Evolutionary conservation across 768 basidiomycete species (phyloP).

Genomic region (Astraeus odoratus): DNA sequence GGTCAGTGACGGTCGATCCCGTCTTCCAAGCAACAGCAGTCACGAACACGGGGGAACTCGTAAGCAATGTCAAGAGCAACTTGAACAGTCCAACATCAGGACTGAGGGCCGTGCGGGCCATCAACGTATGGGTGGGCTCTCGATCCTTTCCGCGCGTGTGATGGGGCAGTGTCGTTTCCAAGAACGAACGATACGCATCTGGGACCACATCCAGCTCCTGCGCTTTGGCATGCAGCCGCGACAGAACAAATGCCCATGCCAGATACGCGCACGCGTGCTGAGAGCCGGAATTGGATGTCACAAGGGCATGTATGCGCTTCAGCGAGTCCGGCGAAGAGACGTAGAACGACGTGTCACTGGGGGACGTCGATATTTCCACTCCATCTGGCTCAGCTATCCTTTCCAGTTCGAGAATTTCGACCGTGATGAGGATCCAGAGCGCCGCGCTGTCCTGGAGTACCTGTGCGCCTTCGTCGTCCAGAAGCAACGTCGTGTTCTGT

Average conservation of each 20-base stretch:
- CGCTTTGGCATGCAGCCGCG: constrained; percentile 46
- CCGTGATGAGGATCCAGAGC: constrained; percentile 70
- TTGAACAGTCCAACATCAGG: constrained; percentile 56
- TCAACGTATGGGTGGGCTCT: constrained; percentile 48
- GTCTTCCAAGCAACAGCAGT: constrained; percentile 63
- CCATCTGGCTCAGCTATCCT: constrained; percentile 45
- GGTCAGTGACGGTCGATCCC: constrained; percentile 62
- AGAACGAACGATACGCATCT: constrained; percentile 46
- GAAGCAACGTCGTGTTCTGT: constrained; percentile 51
- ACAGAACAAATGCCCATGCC: constrained; percentile 81
- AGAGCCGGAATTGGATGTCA: constrained; percentile 50
- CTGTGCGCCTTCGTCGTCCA: constrained; percentile 69
- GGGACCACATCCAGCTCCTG: constrained; percentile 46
- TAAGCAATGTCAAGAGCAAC: constrained; percentile 51
- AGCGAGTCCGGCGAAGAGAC: constrained; percentile 57
- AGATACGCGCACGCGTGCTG: constrained; percentile 69
- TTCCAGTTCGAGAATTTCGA: constrained; percentile 80
- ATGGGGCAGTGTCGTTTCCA: constrained; percentile 44
- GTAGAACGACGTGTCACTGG: constrained; percentile 45
- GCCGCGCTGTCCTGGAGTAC: constrained; percentile 62
- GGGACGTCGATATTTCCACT: constrained; percentile 47
- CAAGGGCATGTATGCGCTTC: constrained; percentile 58
- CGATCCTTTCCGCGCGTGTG: constrained; percentile 44
- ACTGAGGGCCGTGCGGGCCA: constrained; percentile 51
- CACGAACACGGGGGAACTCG: constrained; percentile 69